Evolutionary conservation across 257 asterid species (phyloP).

Genomic region (Capsicum pubescens): DNA sequence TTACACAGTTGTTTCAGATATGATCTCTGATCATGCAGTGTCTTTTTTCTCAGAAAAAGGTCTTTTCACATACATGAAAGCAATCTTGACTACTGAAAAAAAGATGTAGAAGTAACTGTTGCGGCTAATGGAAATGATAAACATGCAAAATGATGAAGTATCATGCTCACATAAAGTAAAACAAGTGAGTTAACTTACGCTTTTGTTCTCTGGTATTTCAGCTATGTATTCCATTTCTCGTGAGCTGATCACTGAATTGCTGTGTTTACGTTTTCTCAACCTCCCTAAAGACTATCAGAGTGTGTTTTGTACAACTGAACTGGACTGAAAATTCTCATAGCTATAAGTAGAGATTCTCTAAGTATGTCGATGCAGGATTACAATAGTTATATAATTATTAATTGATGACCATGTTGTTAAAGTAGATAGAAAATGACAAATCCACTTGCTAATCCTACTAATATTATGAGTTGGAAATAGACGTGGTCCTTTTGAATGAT

Average conservation of each 20-base stretch:
- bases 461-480: conserved; percentile 18
- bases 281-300: neutral
- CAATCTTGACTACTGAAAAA: neutral
- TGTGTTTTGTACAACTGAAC: neutral
- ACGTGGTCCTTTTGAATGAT: conserved; percentile 26
- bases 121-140: neutral
- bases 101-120: neutral
- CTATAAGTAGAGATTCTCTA: neutral
- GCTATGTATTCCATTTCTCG: conserved; percentile 6
- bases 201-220: neutral
- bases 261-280: neutral
- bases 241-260: neutral
- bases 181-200: conserved; percentile 7
- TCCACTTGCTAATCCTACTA: conserved; percentile 25
- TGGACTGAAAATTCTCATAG: neutral
- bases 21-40: conserved; percentile 1
- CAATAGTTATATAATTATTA: conserved; percentile 5
- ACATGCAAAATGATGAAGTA: neutral
- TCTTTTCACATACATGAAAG: neutral
- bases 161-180: conserved; percentile 6
- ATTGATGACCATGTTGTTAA: conserved; percentile 23
- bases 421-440: conserved; percentile 26
- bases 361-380: conserved; percentile 16
- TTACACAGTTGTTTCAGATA: neutral
- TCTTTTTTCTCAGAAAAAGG: too few species aligned